Evolutionary conservation across 495 filamentous ascomycete genomes (phyloP), one percentile per base, ranked within the genome.

Genomic region (Lasiosphaeriaceae sp.): DNA sequence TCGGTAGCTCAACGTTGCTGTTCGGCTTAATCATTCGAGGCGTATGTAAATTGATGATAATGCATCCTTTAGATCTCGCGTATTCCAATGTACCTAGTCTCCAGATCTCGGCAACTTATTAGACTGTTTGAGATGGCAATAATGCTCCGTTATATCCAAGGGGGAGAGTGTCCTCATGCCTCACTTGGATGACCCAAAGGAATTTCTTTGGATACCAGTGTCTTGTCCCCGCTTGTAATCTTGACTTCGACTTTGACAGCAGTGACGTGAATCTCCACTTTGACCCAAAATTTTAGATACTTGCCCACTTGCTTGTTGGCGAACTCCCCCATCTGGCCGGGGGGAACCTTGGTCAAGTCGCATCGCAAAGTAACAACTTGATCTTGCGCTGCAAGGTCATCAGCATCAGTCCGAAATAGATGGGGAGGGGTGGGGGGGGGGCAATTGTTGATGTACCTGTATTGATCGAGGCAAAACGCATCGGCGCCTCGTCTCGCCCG

Each of bases 321-420:
- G 22, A 52, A 52, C 29, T 59, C 55, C 0, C 19, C 46, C 16
- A 50, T 54, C 12, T 55, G n/a, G 8, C 19, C 29, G 21, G 44
- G 20, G 12, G 62, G 58, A 23, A 65, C 50, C 21, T 58, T 56
- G 3, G 65, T 65, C 47, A 67, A 22, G 54, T 67, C 60, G 50
- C 62, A 65, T 19, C 34, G 52, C 19, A 67, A 49, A 5, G 37
- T 54, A 8, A 60, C 14, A 1, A 55, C 35, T 22, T 60, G 47
- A 26, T 56, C 62, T 16, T 23, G 39, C 2, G 22, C 65, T 67
- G 37, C 8, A 46, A 59, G 21, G 57, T 50, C 37, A 34, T 21
- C 11, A 8, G 19, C 9, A 17, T 45, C 20, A 22, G 26, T 3
- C 17, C 8, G 3, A 21, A 37, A 39, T n/a, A 21, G n/a, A n/a